Conservation (phyloP, 2,329 filamentous ascomycete species). For the Aspergillus novofumigatus region DNA sequence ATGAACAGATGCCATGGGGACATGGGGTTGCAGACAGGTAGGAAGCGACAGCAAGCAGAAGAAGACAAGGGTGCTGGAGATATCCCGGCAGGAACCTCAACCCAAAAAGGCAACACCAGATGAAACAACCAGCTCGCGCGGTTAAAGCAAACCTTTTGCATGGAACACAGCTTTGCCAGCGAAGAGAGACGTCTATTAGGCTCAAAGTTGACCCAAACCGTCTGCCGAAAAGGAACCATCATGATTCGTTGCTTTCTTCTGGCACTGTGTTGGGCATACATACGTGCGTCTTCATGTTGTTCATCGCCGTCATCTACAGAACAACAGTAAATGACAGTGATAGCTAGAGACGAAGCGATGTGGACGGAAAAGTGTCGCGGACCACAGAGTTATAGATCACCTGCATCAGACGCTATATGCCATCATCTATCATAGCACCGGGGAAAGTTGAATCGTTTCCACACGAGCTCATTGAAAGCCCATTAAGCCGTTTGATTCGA, state of each 20-base stretch:
- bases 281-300: constrained; percentile 30
- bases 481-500: constrained; percentile 12
- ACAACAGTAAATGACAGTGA: constrained; percentile 18
- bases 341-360: constrained; percentile 9
- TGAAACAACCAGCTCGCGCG: neutral
- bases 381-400: constrained; percentile 6
- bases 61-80: constrained; percentile 1
- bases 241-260: constrained; percentile 34
- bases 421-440: constrained; percentile 10
- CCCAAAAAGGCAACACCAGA: neutral
- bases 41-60: constrained; percentile 1
- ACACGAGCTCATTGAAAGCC: constrained; percentile 7
- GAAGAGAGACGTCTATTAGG: constrained; percentile 17
- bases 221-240: constrained; percentile 2
- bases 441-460: constrained; percentile 11
- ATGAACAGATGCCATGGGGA: constrained; percentile 20
- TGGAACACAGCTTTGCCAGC: constrained; percentile 22
- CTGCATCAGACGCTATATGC: constrained; percentile 11
- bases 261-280: constrained; percentile 39
- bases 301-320: constrained; percentile 7
- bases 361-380: constrained; percentile 1
- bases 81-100: neutral
- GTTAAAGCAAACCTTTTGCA: constrained; percentile 16
- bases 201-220: constrained; percentile 11
- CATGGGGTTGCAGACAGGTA: constrained; percentile 11